Evolutionary conservation across 805 yeast genomes (phyloP).

Genomic region (Yarrowia sp.): DNA sequence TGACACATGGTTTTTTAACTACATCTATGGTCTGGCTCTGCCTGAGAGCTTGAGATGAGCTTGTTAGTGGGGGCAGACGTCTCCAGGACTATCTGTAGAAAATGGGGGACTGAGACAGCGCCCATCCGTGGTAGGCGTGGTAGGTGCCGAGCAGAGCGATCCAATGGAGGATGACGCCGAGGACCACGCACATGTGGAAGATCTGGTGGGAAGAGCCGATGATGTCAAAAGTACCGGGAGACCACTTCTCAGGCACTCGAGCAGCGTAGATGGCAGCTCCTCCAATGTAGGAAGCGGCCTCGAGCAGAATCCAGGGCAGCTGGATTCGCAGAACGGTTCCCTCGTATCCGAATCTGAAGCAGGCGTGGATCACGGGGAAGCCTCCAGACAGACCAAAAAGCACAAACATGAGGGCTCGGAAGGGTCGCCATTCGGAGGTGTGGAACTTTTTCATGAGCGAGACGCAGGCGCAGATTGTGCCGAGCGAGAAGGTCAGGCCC

Average conservation of each 20-base stretch:
- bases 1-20: background rate
- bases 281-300: conserved; percentile 74
- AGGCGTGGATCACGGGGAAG: conserved; percentile 69
- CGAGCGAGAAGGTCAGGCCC: conserved; percentile 62
- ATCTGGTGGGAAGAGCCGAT: conserved; percentile 87
- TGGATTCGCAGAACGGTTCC: conserved; percentile 61
- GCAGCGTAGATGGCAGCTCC: conserved; percentile 84
- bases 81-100: conserved; percentile 26
- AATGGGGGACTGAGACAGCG: background rate
- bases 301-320: conserved; percentile 67
- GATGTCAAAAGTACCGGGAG: conserved; percentile 69
- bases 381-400: conserved; percentile 79
- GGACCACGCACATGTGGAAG: conserved; percentile 77
- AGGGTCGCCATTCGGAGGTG: conserved; percentile 74
- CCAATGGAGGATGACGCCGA: conserved; percentile 78
- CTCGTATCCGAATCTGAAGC: conserved; percentile 56
- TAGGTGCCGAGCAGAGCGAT: conserved; percentile 66
- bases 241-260: conserved; percentile 75
- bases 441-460: conserved; percentile 73
- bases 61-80: conserved; percentile 7
- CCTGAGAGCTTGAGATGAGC: conserved; percentile 10
- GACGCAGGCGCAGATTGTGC: conserved; percentile 64
- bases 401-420: conserved; percentile 79
- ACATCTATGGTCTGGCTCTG: background rate
- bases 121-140: conserved; percentile 43